These are phyloP conservation scores for Castanea mollissima DNA, from an alignment of 306 rosid species.

Conservation along the genomic window DNA sequence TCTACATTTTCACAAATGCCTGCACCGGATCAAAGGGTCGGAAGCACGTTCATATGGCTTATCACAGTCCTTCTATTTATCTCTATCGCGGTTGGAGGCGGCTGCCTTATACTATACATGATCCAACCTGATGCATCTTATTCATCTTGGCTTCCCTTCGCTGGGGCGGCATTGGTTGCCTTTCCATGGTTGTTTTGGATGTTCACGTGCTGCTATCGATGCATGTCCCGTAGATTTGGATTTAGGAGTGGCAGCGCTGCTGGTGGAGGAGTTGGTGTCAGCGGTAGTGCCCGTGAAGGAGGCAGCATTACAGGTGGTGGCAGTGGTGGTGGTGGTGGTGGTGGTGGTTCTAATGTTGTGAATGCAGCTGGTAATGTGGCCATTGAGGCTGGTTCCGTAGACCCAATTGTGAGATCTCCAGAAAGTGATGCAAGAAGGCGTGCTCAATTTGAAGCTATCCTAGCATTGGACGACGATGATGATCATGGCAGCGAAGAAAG, in stretches of 20 bases:
- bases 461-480: conserved; percentile 4
- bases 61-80: conserved; percentile 39
- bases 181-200: conserved; percentile 91
- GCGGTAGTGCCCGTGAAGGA: background rate
- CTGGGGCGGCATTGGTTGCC: conserved; percentile 60
- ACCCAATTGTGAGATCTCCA: background rate
- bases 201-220: conserved; percentile 58
- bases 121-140: conserved; percentile 42
- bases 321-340: background rate
- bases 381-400: background rate
- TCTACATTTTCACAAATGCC: conserved; percentile 43
- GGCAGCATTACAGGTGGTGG: background rate
- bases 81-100: conserved; percentile 54
- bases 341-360: background rate
- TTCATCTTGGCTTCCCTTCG: conserved; percentile 47
- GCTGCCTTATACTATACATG: conserved; percentile 51
- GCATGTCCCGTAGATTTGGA: conserved; percentile 50
- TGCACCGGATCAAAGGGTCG: conserved; percentile 38
- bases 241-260: conserved; percentile 21
- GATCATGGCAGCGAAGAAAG: background rate
- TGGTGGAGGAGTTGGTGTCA: background rate
- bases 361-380: background rate
- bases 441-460: conserved; percentile 16
- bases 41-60: conserved; percentile 63
- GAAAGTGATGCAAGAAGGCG: background rate